phyloP scores from a whole-genome alignment of 345 rosid genomes.

The Camelina hispida region DNA sequence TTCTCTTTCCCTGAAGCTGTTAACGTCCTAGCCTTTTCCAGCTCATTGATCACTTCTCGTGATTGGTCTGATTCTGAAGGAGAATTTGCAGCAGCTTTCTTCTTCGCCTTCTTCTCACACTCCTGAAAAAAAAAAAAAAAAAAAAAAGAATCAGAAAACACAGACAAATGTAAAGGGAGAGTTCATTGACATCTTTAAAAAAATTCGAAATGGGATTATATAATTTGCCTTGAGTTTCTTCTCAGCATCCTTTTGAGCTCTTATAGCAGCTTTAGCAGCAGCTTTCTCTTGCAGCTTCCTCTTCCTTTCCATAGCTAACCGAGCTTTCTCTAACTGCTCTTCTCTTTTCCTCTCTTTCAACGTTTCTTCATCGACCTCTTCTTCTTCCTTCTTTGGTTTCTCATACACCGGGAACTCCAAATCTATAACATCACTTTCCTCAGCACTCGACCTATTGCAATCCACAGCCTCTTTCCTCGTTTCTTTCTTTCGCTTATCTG shows the following conservation, averaged over 20 bases:
- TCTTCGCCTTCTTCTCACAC: slow-evolving; percentile 85
- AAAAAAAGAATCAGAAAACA: not conserved
- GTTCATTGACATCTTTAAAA: not conserved
- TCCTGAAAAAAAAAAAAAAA: slow-evolving; percentile 59
- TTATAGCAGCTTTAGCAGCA: slow-evolving; percentile 82
- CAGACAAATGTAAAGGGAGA: not conserved
- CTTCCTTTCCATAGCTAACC: slow-evolving; percentile 92
- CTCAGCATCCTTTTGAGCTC: slow-evolving; percentile 95
- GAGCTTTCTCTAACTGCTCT: slow-evolving; percentile 84
- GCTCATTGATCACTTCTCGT: slow-evolving; percentile 47
- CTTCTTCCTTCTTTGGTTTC: slow-evolving; percentile 47
- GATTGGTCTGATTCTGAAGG: slow-evolving; percentile 54
- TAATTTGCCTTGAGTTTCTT: slow-evolving; percentile 85
- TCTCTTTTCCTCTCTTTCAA: slow-evolving; percentile 84
- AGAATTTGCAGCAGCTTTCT: slow-evolving; percentile 59
- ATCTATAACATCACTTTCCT: slow-evolving; percentile 49
- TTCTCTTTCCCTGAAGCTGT: slow-evolving; percentile 47
- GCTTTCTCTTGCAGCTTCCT: slow-evolving; percentile 87
- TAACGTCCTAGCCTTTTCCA: slow-evolving; percentile 50
- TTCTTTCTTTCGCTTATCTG: slow-evolving; percentile 57
- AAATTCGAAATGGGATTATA: not conserved
- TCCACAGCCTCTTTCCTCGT: slow-evolving; percentile 39
- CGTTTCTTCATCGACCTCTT: slow-evolving; percentile 67
- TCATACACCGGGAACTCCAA: slow-evolving; percentile 46
- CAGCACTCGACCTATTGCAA: slow-evolving; percentile 43